Evolutionary conservation across 2,329 filamentous ascomycete species (phyloP), one percentile per base, ranked within the genome.

Genomic region (Fusarium heterosporum): DNA sequence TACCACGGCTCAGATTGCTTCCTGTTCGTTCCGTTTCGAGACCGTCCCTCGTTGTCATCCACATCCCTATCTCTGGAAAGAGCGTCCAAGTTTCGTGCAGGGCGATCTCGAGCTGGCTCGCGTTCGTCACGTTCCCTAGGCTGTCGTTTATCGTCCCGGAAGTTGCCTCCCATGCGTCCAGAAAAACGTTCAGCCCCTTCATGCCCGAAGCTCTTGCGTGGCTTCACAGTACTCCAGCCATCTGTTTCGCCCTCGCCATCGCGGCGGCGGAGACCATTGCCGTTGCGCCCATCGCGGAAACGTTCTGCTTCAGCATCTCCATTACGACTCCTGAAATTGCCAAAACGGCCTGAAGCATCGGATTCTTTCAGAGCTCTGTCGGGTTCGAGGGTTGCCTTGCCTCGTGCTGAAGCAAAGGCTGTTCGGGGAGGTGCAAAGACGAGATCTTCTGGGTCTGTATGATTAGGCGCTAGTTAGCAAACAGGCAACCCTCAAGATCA

Each of bases 361-460:
- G 76, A 55, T 47, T 87, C 85, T 70, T 85, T 88, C 25, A 74
- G 63, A 4, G 79, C 74, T 69, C 87, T 88, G 28, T 89, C 85
- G 41, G 80, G 80, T 48, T 87, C 86, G 48, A 83, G 79, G 14
- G 80, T 78, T 60, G 84, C 82, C 52, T 78, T 76, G 25, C 86
- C 82, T 59, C 91, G 92, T 22, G 90, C 86, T 2, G 93, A 96
- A 52, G 92, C 88, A 78, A 97, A 97, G 42, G 89, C 88, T 45
- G 89, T 92, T 77, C 92, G 92, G 3, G 93, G 92, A 19, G 93
- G 93, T 14, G 92, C 93, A 58, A 97, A 90, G 59, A 96, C 86
- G 58, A 96, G 91, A 67, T 96, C 93, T 72, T 97, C 94, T 73
- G 87, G 81, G 76, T 87, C 88, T 91, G 32, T 11, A 42, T 29